Percentiles rank a stretch among this genome's conserved stretches.
Evolutionary conservation across 2,329 filamentous ascomycete genomes (phyloP).

Genomic region (Botrytis sinoallii): DNA sequence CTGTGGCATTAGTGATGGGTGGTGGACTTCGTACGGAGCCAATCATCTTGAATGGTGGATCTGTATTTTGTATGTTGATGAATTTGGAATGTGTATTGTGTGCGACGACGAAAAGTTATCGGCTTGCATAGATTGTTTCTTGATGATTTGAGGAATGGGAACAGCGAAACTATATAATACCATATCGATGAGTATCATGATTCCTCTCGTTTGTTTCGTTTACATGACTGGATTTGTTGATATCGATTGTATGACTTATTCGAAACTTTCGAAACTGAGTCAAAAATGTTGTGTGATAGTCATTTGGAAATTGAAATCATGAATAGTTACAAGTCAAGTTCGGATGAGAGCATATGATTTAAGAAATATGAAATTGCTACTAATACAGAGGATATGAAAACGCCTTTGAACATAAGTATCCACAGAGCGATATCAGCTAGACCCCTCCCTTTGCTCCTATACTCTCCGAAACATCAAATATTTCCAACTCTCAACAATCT

Average conservation of each 20-base stretch:
- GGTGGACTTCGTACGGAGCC: too few relatives aligned
- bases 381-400: neutral
- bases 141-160: too few relatives aligned
- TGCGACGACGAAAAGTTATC: neutral
- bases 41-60: neutral
- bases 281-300: neutral
- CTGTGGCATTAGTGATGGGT: too few relatives aligned
- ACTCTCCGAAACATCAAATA: neutral
- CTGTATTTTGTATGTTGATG: neutral
- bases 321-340: too few relatives aligned
- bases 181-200: neutral
- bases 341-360: neutral
- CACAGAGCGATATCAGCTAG: neutral
- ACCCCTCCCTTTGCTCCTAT: neutral
- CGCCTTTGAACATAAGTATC: neutral
- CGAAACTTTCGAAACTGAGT: neutral
- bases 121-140: neutral
- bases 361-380: neutral
- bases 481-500: neutral
- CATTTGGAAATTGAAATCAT: neutral
- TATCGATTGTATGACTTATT: neutral
- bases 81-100: neutral
- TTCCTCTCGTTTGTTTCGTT: neutral
- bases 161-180: neutral
- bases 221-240: neutral